phyloP scores from a whole-genome alignment of 2,329 filamentous ascomycete genomes.

The Diaporthe sp. region DNA sequence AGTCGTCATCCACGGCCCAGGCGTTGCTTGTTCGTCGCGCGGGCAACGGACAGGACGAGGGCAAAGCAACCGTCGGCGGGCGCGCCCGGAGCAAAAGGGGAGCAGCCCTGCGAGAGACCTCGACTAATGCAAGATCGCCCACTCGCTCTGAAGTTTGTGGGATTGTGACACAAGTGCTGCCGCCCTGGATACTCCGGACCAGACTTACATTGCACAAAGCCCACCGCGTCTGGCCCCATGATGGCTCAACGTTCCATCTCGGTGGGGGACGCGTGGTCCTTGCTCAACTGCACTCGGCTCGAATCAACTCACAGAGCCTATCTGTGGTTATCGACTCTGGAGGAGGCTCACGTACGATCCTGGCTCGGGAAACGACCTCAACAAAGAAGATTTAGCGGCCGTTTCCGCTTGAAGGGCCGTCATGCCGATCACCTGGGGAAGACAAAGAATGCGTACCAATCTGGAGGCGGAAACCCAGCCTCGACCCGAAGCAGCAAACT shows the following conservation, averaged over 20 bases:
- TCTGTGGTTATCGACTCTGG: not conserved
- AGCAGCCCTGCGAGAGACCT: conserved; percentile 24
- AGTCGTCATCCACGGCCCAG: not conserved
- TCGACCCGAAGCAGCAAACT: conserved; percentile 28
- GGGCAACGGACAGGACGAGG: not conserved
- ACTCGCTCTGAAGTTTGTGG: conserved; percentile 27
- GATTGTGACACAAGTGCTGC: conserved; percentile 16
- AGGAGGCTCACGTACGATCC: not conserved
- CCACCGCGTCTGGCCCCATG: not conserved
- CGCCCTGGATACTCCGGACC: conserved; percentile 6
- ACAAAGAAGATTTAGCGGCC: conserved; percentile 29
- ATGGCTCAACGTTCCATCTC: not conserved
- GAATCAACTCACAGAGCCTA: not conserved
- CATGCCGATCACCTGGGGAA: conserved; percentile 29
- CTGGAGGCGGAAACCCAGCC: conserved; percentile 15
- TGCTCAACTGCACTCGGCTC: not conserved
- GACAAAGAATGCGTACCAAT: conserved; percentile 23
- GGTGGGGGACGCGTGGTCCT: conserved; percentile 2
- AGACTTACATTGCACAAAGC: not conserved
- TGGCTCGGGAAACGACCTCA: conserved; percentile 18
- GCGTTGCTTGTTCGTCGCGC: not conserved
- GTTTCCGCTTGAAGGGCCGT: conserved; percentile 23
- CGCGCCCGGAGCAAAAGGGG: not conserved
- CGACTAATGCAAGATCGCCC: conserved; percentile 30
- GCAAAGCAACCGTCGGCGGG: not conserved